phyloP scores from a whole-genome alignment of 257 asterid species.

The Voacanga thouarsii region DNA sequence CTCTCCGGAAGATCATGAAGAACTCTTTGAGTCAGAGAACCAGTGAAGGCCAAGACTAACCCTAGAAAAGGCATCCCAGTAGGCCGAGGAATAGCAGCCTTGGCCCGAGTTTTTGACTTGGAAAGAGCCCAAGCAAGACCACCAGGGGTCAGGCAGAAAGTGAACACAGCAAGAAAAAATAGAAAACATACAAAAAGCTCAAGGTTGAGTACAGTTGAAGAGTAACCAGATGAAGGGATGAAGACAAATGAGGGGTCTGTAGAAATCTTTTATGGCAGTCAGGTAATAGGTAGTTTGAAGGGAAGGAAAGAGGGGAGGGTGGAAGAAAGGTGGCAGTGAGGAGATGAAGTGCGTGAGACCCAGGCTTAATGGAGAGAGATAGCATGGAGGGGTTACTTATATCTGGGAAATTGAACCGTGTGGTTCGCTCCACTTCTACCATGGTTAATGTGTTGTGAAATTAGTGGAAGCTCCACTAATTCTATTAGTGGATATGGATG shows the following conservation, averaged over 20 bases:
- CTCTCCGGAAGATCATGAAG: slow-evolving; percentile 28
- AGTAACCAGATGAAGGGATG: slow-evolving; percentile 26
- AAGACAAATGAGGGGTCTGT: slow-evolving; percentile 33
- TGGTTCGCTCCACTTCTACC: background rate
- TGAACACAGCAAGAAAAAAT: slow-evolving; percentile 37
- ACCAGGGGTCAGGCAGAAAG: slow-evolving; percentile 73
- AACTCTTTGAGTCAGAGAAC: slow-evolving; percentile 46
- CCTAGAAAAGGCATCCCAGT: slow-evolving; percentile 75
- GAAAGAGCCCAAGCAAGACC: slow-evolving; percentile 83
- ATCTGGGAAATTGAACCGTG: too few species aligned
- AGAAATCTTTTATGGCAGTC: background rate
- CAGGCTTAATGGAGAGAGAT: background rate
- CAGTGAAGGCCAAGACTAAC: slow-evolving; percentile 43
- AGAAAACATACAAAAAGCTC: slow-evolving; percentile 34
- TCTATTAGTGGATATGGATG: too few species aligned
- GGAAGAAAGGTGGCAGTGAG: slow-evolving; percentile 27
- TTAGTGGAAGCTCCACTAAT: too few species aligned
- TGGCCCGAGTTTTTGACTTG: slow-evolving; percentile 29
- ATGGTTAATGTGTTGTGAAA: too few species aligned
- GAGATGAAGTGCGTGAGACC: slow-evolving; percentile 10
- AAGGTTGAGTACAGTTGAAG: slow-evolving; percentile 20
- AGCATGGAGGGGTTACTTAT: background rate
- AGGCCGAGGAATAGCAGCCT: slow-evolving; percentile 57
- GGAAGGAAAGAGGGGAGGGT: background rate
- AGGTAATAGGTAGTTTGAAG: slow-evolving; percentile 1